These are phyloP conservation scores for Hemerocallis citrina DNA, from an alignment of 106 monocot genomes.

Conservation along the genomic window DNA sequence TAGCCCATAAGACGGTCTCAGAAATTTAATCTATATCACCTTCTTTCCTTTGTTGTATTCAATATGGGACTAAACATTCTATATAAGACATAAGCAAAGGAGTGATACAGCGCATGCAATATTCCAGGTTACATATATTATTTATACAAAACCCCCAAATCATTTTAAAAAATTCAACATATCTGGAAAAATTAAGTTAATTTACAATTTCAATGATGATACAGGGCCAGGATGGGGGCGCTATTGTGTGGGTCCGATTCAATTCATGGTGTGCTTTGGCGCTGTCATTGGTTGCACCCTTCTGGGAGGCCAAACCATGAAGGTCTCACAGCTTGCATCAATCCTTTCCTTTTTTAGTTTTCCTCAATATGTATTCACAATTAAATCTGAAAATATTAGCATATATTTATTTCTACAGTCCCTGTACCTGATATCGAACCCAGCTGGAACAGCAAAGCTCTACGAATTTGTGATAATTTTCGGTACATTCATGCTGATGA, in stretches of 20 bases:
- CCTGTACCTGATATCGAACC: conserved; percentile 50
- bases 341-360: background rate
- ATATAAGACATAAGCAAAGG: too few species aligned
- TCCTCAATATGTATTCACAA: background rate
- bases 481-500: conserved; percentile 57
- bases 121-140: too few species aligned
- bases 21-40: too few species aligned
- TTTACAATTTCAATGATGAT: background rate
- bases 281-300: conserved; percentile 58
- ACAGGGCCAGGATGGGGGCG: conserved; percentile 49
- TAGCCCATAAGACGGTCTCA: too few species aligned
- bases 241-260: conserved; percentile 68
- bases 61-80: too few species aligned
- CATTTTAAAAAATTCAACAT: too few species aligned
- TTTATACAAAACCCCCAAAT: too few species aligned
- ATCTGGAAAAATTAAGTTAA: too few species aligned
- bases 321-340: conserved; percentile 36
- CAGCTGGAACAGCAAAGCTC: conserved; percentile 43
- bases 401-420: conserved; percentile 33
- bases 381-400: background rate
- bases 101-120: too few species aligned
- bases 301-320: conserved; percentile 76
- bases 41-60: too few species aligned
- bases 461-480: conserved; percentile 68
- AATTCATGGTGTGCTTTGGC: conserved; percentile 71